Base-by-base conservation (phyloP, 2,329 filamentous ascomycete genomes). In the Elsinoe ampelina region DNA sequence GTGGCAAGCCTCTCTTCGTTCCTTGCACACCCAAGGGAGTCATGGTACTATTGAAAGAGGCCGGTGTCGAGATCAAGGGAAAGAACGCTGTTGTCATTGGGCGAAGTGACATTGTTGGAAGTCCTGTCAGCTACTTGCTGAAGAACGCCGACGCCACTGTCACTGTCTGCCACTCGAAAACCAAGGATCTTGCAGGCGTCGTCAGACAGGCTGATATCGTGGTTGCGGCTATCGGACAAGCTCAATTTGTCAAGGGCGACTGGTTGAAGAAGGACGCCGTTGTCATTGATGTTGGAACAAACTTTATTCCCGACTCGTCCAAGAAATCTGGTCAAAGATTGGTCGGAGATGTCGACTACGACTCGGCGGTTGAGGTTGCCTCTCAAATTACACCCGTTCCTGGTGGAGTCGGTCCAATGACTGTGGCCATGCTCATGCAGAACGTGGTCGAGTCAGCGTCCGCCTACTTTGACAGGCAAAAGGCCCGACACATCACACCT, bases 21-120 rank as follows among this genome's bases (percentile, higher is more conserved):
- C 93, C 93, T 47, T 98, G 93, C 79, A 98, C 93, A 1, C 93
- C 93, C 54, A 92, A 96, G 76, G 93, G 93, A 67, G 88, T 96
- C 67, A 97, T 98, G 91, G 87, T 88, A 41, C 79, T 98, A 63
- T 78, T 98, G 58, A 74, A 89, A 69, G 88, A 93, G 71, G 83
- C 86, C 17, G 91, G 90, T 6, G 82, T 98, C 39, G 82, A 95
- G 57, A 77, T 93, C 55, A 81, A 80, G 55, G 93, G 93, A 64
- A 97, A 97, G 79, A 86, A 92, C 64, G 93, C 93, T 34, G 92
- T 97, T 2, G 92, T 98, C 13, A 78, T 98, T 51, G 93, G 93
- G 50, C 83, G 93, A 59, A 97, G 92, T 71, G 92, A 98, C 69
- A 98, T 98, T 66, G 93, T 98, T 34, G 93, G 93, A 63, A 95